Evolutionary conservation across 768 basidiomycete genomes (phyloP).

Genomic region (Termitomyces sp.): DNA sequence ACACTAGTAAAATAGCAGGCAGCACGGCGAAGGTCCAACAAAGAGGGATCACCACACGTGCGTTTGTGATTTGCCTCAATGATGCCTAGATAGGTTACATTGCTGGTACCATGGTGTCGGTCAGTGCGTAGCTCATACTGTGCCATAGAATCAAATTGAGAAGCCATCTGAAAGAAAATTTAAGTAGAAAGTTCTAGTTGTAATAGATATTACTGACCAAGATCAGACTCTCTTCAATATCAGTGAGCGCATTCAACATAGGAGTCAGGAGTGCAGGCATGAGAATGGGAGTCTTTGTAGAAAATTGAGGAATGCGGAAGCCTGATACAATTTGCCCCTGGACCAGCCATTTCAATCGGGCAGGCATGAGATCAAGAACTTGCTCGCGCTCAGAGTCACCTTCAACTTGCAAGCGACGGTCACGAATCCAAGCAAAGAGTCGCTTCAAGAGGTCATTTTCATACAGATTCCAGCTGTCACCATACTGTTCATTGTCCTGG

Average conservation of each 20-base stretch:
- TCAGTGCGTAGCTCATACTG: not conserved
- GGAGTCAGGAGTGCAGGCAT: not conserved
- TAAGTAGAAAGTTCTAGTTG: not conserved
- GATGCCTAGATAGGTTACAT: not conserved
- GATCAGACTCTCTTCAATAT: not conserved
- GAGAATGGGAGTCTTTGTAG: not conserved
- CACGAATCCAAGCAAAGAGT: too few species aligned
- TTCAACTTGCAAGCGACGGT: too few species aligned
- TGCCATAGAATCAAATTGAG: not conserved
- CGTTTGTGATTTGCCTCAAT: not conserved
- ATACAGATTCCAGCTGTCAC: too few species aligned
- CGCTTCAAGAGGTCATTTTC: too few species aligned
- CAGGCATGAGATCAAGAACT: too few species aligned
- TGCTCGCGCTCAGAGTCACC: too few species aligned
- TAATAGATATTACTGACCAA: not conserved
- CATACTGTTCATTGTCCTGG: too few species aligned
- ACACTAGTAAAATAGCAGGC: too few species aligned
- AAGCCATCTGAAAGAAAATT: not conserved
- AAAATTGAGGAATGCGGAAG: not conserved
- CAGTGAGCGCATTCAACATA: not conserved
- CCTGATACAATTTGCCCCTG: not conserved
- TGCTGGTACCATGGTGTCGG: not conserved
- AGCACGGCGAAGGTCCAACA: too few species aligned
- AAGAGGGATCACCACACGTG: too few species aligned
- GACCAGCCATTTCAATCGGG: not conserved